Conservation (phyloP, 805 yeast genomes). For the Pichia eremophila region DNA sequence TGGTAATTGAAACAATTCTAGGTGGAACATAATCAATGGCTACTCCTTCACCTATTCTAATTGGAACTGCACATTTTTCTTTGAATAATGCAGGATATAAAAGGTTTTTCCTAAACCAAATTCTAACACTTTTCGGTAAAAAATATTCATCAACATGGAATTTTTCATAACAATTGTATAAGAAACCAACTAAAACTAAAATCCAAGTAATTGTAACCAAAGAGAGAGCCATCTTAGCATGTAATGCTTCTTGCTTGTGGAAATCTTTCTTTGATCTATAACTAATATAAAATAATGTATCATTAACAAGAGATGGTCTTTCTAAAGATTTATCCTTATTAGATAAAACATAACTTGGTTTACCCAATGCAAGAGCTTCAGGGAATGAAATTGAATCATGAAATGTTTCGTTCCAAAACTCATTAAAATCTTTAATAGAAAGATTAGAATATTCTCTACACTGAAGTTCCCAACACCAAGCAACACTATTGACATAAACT, state of each 20-base stretch:
- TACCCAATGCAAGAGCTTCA: too few relatives aligned
- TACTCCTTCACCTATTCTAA: neutral
- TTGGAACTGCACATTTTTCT: slow-evolving; percentile 5
- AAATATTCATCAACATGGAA: neutral
- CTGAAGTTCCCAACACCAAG: slow-evolving; percentile 1
- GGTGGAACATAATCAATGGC: slow-evolving; percentile 7
- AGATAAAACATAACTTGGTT: too few relatives aligned
- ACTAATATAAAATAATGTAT: neutral
- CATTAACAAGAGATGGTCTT: neutral
- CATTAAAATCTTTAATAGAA: too few relatives aligned
- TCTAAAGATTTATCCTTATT: neutral
- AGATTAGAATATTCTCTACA: neutral
- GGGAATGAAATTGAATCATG: too few relatives aligned
- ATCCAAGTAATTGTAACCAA: slow-evolving; percentile 8
- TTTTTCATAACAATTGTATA: slow-evolving; percentile 1
- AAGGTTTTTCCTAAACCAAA: slow-evolving; percentile 3
- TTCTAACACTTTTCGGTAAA: neutral
- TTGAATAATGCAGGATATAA: slow-evolving; percentile 5
- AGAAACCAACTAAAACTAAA: slow-evolving; percentile 3
- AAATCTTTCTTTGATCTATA: neutral
- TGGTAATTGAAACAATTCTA: slow-evolving; percentile 5
- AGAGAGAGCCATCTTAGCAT: neutral
- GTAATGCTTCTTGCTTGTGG: neutral
- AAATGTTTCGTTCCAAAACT: too few relatives aligned
- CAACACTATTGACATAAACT: neutral